These are phyloP conservation scores for Iris macrosiphon DNA, from an alignment of 106 monocot species.

Conservation along the genomic window DNA sequence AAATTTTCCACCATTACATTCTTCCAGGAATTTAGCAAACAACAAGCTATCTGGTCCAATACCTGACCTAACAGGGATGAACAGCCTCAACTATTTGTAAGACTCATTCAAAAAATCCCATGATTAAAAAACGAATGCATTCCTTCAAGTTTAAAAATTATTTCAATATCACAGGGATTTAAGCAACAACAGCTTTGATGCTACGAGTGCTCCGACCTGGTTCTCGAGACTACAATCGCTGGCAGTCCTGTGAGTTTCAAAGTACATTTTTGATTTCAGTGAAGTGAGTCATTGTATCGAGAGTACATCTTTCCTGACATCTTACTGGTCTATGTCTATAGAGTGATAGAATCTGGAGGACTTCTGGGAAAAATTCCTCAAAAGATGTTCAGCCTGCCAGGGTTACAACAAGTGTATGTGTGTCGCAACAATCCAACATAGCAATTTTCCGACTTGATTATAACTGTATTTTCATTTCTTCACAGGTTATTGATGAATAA, in stretches of 20 bases:
- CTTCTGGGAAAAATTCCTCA: slow-evolving; percentile 39
- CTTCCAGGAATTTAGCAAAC: slow-evolving; percentile 61
- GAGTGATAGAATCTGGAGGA: slow-evolving; percentile 38
- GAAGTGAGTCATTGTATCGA: not conserved
- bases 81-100: slow-evolving; percentile 52
- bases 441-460: not conserved
- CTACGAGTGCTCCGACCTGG: slow-evolving; percentile 53
- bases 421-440: not conserved
- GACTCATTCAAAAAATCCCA: slow-evolving; percentile 1
- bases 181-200: slow-evolving; percentile 68
- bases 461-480: not conserved
- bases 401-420: slow-evolving; percentile 47
- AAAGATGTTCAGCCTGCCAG: slow-evolving; percentile 42
- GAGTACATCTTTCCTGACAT: not conserved
- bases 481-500: slow-evolving; percentile 40
- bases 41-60: slow-evolving; percentile 52
- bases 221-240: slow-evolving; percentile 27
- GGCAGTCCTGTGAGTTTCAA: slow-evolving; percentile 36
- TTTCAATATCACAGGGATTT: slow-evolving; percentile 41
- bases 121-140: not conserved
- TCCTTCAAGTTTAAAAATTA: too few relatives aligned
- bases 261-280: too few relatives aligned
- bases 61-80: slow-evolving; percentile 63
- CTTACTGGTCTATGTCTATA: slow-evolving; percentile 8
- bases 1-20: not conserved